A percentile compares a stretch with the other conserved stretches of the same genome.
These are phyloP conservation scores for Ulmus americana DNA, from an alignment of 331 rosid genomes.

Conservation along the genomic window DNA sequence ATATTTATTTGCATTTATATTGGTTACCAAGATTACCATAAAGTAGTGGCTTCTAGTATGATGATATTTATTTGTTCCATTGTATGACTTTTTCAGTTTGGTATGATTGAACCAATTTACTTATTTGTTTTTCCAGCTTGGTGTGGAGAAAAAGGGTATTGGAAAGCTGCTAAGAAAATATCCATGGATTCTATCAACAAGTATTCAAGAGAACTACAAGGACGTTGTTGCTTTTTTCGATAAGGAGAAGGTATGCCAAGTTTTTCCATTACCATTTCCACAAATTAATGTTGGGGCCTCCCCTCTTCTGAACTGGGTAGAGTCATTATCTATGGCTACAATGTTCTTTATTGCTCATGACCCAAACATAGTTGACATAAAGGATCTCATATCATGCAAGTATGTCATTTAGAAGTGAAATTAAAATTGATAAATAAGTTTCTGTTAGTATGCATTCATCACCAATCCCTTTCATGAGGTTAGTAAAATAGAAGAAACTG, in stretches of 20 bases:
- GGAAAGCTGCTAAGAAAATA: slow-evolving; percentile 54
- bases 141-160: slow-evolving; percentile 37
- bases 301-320: not conserved
- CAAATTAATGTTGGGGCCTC: not conserved
- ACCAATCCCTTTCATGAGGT: not conserved
- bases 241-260: slow-evolving; percentile 46
- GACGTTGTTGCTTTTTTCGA: slow-evolving; percentile 44
- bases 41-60: no score
- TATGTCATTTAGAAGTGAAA: not conserved
- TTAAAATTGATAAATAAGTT: not conserved
- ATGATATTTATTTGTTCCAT: not conserved
- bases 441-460: not conserved
- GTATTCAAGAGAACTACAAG: slow-evolving; percentile 60
- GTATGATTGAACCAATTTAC: not conserved
- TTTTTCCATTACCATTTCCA: not conserved
- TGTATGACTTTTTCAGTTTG: not conserved
- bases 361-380: not conserved
- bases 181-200: slow-evolving; percentile 70
- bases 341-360: not conserved
- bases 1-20: not conserved
- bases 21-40: not conserved
- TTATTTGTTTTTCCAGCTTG: slow-evolving; percentile 37
- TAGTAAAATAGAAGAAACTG: not conserved
- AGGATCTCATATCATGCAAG: not conserved
- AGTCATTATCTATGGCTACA: not conserved